A percentile compares a stretch with the other conserved stretches of the same genome.
These are phyloP conservation scores for Fusarium mundagurra DNA, from an alignment of 2,329 filamentous ascomycete genomes.

Conservation along the genomic window DNA sequence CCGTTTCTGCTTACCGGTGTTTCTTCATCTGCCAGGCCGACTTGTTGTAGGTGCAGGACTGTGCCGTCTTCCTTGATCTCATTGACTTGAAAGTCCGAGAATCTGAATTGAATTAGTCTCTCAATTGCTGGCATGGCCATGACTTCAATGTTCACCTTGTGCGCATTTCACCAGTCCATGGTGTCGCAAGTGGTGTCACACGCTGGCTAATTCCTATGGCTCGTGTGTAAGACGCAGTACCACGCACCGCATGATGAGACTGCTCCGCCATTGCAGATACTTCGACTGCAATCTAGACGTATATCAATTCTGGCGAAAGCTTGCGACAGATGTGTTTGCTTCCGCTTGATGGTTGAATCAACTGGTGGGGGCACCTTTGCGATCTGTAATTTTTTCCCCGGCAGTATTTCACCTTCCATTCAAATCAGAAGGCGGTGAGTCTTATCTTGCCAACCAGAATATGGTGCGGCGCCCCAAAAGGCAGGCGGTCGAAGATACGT, in stretches of 20 bases:
- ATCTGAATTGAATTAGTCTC: constrained; percentile 58
- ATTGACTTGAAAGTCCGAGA: constrained; percentile 92
- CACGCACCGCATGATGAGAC: constrained; percentile 44
- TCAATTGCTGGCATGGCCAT: not conserved
- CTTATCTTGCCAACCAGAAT: not conserved
- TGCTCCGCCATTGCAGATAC: constrained; percentile 46
- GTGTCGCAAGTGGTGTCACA: constrained; percentile 49
- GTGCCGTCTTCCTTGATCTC: constrained; percentile 82
- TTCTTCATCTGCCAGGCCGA: constrained; percentile 45
- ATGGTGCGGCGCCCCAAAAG: not conserved
- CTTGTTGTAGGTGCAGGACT: constrained; percentile 75
- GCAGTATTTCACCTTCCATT: constrained; percentile 22
- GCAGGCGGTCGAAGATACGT: constrained; percentile 40
- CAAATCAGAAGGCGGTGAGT: constrained; percentile 29
- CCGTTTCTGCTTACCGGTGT: constrained; percentile 11
- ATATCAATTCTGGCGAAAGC: constrained; percentile 8
- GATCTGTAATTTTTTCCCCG: constrained; percentile 39
- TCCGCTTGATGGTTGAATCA: constrained; percentile 5
- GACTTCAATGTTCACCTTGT: constrained; percentile 45
- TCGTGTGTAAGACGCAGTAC: constrained; percentile 47
- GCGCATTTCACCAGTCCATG: constrained; percentile 55
- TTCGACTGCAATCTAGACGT: not conserved
- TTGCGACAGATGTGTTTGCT: constrained; percentile 28
- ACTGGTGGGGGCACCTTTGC: constrained; percentile 34
- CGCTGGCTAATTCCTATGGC: constrained; percentile 54